These are phyloP conservation scores for Rhodotorula glutinis DNA, from an alignment of 1,284 basidiomycete species.

Conservation along the genomic window DNA sequence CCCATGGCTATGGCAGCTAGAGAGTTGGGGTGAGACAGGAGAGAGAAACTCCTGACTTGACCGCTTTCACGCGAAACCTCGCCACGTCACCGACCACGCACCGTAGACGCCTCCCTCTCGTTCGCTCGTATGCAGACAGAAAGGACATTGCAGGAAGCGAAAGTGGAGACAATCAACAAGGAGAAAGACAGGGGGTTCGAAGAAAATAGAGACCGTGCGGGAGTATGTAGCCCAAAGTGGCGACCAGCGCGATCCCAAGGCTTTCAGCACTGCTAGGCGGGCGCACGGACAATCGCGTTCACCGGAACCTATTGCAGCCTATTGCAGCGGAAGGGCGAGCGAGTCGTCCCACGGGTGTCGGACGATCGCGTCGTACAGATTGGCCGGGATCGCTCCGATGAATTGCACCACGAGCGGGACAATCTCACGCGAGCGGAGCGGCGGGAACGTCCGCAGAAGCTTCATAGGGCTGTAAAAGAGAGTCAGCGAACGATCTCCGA, in stretches of 20 bases:
- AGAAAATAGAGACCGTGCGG: too few relatives aligned
- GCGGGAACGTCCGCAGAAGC: conserved; percentile 88
- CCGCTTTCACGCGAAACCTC: background rate
- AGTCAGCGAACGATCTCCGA: background rate
- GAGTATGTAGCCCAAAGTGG: too few relatives aligned
- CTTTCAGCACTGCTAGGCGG: too few relatives aligned
- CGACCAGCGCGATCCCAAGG: too few relatives aligned
- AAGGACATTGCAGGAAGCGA: background rate
- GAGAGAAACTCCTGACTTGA: too few relatives aligned
- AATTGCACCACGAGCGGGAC: conserved; percentile 90
- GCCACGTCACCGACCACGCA: too few relatives aligned
- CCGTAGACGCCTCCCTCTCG: too few relatives aligned
- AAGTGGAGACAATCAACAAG: background rate
- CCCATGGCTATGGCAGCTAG: conserved; percentile 18
- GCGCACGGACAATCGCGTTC: too few relatives aligned
- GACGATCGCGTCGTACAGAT: conserved; percentile 86
- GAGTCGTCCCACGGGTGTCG: conserved; percentile 61
- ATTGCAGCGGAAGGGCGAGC: background rate
- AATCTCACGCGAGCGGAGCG: conserved; percentile 78
- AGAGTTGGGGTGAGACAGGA: too few relatives aligned
- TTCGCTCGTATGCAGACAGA: too few relatives aligned
- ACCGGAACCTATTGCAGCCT: too few relatives aligned
- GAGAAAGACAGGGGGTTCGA: background rate
- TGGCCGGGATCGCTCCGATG: conserved; percentile 80
- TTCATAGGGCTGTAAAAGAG: conserved; percentile 74